Evolutionary conservation across 192 early-diverging fungal species (phyloP), one percentile per base, ranked within the genome.

Genomic region (Kickxella alabastrina): DNA sequence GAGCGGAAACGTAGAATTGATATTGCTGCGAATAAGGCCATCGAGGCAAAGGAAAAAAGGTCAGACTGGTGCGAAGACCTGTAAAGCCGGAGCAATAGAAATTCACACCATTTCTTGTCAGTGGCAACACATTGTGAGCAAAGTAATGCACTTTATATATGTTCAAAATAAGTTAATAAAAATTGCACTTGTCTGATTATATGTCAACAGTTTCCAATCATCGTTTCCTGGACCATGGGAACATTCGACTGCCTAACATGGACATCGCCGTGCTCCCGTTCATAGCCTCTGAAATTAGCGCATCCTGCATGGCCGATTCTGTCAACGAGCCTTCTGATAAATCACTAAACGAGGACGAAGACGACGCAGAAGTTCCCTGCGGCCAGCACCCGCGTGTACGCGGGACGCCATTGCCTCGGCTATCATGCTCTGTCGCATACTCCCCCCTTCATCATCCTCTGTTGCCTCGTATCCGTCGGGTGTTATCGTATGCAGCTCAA

Each of bases 221-320:
- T 21, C 62, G 62, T 48, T 59, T 60, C 45, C 36, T 52, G 2
- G 64, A 59, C 71, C 71, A 75, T 8, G 71, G 71, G 46, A 75
- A 75, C 60, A 75, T 52, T 0, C 64, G 52, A 39, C 71, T 75
- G 19, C 64, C 64, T 0, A 75, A 48, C 21, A 75, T 43, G 10
- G 71, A 72, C 71, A 75, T 67, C 12, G 52, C 49, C 2, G 71
- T 67, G 64, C 64, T 67, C 0, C 51, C 59, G 26, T 61, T 65
- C 71, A 75, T 62, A 10, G 64, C 64, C 19, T 75, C 71, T 0
- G 71, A 52, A 7, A 75, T 49, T 21, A 75, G 44, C 17, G 71
- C 71, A 39, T 75, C 71, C 42, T 75, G 71, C 71, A 75, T 67
- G 0, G 71, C 71, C n/a, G 71, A 75, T 29, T 67, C 64, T 2